Percentiles rank a stretch among this genome's conserved stretches.
Conservation (phyloP, 495 filamentous ascomycete species). For the Xylona heveae region DNA sequence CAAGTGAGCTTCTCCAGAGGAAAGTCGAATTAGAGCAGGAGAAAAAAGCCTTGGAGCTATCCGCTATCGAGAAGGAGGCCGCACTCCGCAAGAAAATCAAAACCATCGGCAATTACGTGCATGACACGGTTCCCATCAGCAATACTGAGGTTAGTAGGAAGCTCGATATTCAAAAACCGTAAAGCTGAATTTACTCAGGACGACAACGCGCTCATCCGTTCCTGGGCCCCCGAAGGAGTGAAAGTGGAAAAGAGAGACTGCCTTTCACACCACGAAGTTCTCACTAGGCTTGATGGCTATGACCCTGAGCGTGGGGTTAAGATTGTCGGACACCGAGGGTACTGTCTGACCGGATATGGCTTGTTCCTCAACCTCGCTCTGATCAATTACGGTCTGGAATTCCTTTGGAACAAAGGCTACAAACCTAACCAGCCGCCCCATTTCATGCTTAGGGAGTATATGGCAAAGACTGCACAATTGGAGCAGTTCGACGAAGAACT, state of each 20-base stretch:
- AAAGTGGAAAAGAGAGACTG: slow-evolving; percentile 44
- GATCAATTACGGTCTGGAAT: slow-evolving; percentile 85
- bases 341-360: slow-evolving; percentile 76
- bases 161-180: neutral
- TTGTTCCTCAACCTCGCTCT: slow-evolving; percentile 86
- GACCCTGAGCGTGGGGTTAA: slow-evolving; percentile 88
- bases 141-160: slow-evolving; percentile 46
- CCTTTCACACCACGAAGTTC: slow-evolving; percentile 87
- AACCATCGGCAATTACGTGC: slow-evolving; percentile 82
- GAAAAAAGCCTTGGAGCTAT: slow-evolving; percentile 56
- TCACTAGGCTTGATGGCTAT: slow-evolving; percentile 71
- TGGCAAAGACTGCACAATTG: slow-evolving; percentile 98
- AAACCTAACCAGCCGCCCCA: slow-evolving; percentile 81
- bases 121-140: slow-evolving; percentile 76
- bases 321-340: slow-evolving; percentile 86
- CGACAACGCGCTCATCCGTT: slow-evolving; percentile 53
- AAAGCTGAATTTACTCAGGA: slow-evolving; percentile 26
- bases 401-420: slow-evolving; percentile 56
- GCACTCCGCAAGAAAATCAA: slow-evolving; percentile 56
- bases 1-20: slow-evolving; percentile 45
- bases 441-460: slow-evolving; percentile 88
- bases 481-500: slow-evolving; percentile 95
- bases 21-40: slow-evolving; percentile 57
- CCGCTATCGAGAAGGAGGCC: slow-evolving; percentile 50
- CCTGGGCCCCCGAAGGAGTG: slow-evolving; percentile 59